Evolutionary conservation across 176 grass and related monocot species (phyloP).

Genomic region (Bonia amplexicaulis): DNA sequence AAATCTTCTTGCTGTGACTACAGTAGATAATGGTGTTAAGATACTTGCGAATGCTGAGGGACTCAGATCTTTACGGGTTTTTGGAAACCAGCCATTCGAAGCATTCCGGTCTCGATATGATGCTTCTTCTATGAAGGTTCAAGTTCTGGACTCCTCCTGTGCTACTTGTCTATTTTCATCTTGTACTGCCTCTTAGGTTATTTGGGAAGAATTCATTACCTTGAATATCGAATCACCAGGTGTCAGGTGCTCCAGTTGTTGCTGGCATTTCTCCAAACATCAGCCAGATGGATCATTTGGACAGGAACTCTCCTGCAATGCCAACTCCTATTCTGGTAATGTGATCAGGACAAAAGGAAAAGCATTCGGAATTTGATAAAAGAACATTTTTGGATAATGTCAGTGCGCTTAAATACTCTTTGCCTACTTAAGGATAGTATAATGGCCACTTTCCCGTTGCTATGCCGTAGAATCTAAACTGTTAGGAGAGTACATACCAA

Average conservation of each 20-base stretch:
- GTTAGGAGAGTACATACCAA: too few relatives aligned
- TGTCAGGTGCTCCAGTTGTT: slow-evolving; percentile 46
- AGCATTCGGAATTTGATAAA: too few relatives aligned
- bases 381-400: too few relatives aligned
- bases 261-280: slow-evolving; percentile 43
- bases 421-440: too few relatives aligned
- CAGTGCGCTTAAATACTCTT: too few relatives aligned
- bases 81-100: slow-evolving; percentile 36
- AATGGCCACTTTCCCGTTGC: too few relatives aligned
- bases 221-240: slow-evolving; percentile 14
- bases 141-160: too few relatives aligned
- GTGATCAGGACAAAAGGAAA: not conserved
- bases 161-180: too few relatives aligned
- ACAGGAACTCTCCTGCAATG: slow-evolving; percentile 49
- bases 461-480: too few relatives aligned
- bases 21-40: slow-evolving; percentile 47
- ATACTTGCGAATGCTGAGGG: slow-evolving; percentile 58
- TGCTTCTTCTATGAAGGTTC: slow-evolving; percentile 44
- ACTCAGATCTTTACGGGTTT: slow-evolving; percentile 26
- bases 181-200: too few relatives aligned
- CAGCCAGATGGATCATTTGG: slow-evolving; percentile 35
- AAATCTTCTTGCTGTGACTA: slow-evolving; percentile 55
- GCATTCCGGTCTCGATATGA: slow-evolving; percentile 50
- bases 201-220: not conserved
- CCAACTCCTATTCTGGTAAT: slow-evolving; percentile 50